Evolutionary conservation across 83 land plant genomes (phyloP).

Genomic region (Isoetes engelmannii): DNA sequence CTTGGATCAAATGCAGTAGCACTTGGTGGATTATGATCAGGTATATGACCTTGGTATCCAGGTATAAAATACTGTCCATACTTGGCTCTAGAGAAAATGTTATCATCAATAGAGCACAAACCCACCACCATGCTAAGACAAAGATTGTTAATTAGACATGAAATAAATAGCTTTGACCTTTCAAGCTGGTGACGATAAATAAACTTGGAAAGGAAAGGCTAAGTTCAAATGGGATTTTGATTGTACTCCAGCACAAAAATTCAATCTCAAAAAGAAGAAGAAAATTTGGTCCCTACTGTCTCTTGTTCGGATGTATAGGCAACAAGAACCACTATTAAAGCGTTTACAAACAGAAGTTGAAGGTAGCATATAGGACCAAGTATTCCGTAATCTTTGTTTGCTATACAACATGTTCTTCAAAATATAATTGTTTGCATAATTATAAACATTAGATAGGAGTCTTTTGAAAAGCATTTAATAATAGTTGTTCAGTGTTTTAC

Average conservation of each 20-base stretch:
- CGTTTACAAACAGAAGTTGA: too few species aligned
- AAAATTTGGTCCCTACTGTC: too few species aligned
- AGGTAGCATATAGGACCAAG: too few species aligned
- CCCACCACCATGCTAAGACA: not conserved
- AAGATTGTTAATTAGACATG: not conserved
- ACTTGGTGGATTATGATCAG: constrained; percentile 9
- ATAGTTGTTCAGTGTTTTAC: not conserved
- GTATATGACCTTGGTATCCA: constrained; percentile 12
- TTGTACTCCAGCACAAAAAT: not conserved
- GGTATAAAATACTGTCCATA: constrained; percentile 5
- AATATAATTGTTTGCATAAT: too few species aligned
- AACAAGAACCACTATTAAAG: too few species aligned
- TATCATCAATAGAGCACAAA: not conserved
- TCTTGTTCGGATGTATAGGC: too few species aligned
- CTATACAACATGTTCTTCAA: too few species aligned
- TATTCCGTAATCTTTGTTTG: too few species aligned
- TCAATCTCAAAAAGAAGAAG: too few species aligned
- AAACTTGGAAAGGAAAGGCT: not conserved
- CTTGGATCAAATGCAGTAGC: constrained; percentile 1
- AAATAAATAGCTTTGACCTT: not conserved
- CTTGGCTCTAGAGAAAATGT: not conserved
- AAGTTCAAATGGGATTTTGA: not conserved
- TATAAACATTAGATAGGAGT: not conserved
- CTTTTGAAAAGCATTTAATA: not conserved
- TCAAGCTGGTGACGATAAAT: not conserved